Evolutionary conservation across 495 filamentous ascomycete genomes (phyloP).

Genomic region (Penicillium diatomitis): DNA sequence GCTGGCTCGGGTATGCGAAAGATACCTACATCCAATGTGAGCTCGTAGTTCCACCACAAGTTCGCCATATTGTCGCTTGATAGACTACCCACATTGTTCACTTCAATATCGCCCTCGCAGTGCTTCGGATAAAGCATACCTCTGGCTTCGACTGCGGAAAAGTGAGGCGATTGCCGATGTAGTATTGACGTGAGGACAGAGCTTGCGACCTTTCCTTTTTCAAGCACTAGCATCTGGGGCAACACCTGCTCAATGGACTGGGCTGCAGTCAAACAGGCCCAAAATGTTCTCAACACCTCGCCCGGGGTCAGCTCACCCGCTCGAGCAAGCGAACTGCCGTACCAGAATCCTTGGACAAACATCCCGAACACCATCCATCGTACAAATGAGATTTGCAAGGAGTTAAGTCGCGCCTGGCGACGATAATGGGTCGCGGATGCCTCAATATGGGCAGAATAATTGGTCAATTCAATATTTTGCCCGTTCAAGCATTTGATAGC

Average conservation of each 20-base stretch:
- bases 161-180: constrained; percentile 12
- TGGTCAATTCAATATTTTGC: constrained; percentile 55
- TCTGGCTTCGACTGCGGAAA: constrained; percentile 10
- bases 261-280: constrained; percentile 65
- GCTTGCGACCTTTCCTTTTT: constrained; percentile 72
- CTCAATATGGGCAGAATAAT: constrained; percentile 51
- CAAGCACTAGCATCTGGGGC: constrained; percentile 63
- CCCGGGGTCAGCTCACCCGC: constrained; percentile 49
- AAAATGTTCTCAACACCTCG: constrained; percentile 75
- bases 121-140: constrained; percentile 19
- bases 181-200: constrained; percentile 45
- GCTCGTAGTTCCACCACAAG: neutral
- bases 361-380: constrained; percentile 67
- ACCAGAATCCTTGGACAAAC: constrained; percentile 91
- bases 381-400: constrained; percentile 61
- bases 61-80: neutral
- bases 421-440: constrained; percentile 56
- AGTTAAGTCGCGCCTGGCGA: constrained; percentile 55
- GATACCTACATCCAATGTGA: constrained; percentile 39
- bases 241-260: constrained; percentile 64
- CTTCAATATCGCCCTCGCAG: constrained; percentile 58
- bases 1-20: constrained; percentile 77
- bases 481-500: constrained; percentile 85
- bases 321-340: constrained; percentile 59
- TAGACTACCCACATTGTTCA: constrained; percentile 54